Base-by-base conservation (phyloP, 2,329 filamentous ascomycete species). In the Pseudocercospora fuligena region DNA sequence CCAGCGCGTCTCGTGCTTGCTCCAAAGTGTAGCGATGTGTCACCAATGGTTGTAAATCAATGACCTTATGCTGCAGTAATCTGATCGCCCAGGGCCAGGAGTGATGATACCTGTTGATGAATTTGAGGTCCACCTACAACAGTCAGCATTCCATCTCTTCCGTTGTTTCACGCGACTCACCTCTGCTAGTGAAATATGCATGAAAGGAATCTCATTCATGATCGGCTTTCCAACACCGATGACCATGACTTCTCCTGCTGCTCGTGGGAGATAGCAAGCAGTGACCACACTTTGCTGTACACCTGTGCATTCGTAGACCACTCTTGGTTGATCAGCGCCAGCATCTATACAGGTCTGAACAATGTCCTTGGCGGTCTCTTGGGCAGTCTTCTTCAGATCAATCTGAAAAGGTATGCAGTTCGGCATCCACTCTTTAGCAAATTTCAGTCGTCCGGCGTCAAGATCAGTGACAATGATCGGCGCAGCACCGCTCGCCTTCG, bases 381-480 rank as follows among this genome's bases (percentile, higher is more conserved):
- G 58, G 8, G 71, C 64, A 9, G 60, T 66, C 49, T 69, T 70
- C 21, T 60, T 63, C 16, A 65, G 60, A 8, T 74, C 64, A 31
- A 78, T 73, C 49, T 71, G 69, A 46, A 74, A 74, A 1, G 75
- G 72, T 1, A 70, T 62, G 53, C 70, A 72, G 1, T 70, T 72
- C 9, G 75, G 75, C 1, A 87, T 87, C 73, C 92, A 94, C 29
- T 81, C 80, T 73, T 83, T 83, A 14, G 94, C 94, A 76, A 97
- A 95, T 66, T 92, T 88, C 68, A 97, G 84, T 79, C 94, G 88
- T 69, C 86, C 82, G 72, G 89, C 86, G 68, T 96, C 89, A 72
- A 98, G 93, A 82, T 97, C 94, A 43, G 97, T 93, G 6, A 88
- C 88, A 25, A 97, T 89, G 5, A 97, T 85, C 75, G 90, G 94